phyloP scores from a whole-genome alignment of 148 eudicot genomes.

The Suaeda aralocaspica region DNA sequence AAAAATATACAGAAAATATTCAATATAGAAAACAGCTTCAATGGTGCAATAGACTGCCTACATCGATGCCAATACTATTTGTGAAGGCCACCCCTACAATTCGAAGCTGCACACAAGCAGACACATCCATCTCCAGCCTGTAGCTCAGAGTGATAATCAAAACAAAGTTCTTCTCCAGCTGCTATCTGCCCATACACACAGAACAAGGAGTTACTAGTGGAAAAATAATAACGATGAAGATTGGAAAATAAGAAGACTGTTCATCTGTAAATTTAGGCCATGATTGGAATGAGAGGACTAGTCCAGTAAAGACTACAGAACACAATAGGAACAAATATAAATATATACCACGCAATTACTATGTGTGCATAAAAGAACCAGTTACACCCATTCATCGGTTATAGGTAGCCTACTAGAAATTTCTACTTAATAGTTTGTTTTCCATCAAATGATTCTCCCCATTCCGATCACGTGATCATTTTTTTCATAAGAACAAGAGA shows the following conservation, averaged over 20 bases:
- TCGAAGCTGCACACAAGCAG: constrained; percentile 68
- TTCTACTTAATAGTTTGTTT: neutral
- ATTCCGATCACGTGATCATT: too few species aligned
- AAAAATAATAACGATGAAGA: neutral
- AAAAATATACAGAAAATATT: neutral
- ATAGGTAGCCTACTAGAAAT: too few species aligned
- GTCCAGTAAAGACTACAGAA: too few species aligned
- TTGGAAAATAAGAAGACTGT: neutral
- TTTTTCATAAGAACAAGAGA: neutral
- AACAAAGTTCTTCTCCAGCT: constrained; percentile 77
- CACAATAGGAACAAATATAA: neutral
- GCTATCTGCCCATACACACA: constrained; percentile 50
- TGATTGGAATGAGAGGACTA: neutral
- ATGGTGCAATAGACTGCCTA: neutral
- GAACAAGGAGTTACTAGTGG: neutral
- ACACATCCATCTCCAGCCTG: constrained; percentile 55
- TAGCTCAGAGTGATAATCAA: constrained; percentile 47
- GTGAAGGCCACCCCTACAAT: constrained; percentile 68
- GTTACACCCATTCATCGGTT: too few species aligned
- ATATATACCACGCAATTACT: neutral
- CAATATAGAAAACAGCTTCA: constrained; percentile 10
- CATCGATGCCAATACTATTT: constrained; percentile 18
- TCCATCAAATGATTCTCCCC: neutral
- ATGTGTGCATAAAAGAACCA: neutral
- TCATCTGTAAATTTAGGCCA: neutral